These are phyloP conservation scores for Pyrrhoderma lamaoense DNA, from an alignment of 1,284 basidiomycete genomes.

Conservation along the genomic window DNA sequence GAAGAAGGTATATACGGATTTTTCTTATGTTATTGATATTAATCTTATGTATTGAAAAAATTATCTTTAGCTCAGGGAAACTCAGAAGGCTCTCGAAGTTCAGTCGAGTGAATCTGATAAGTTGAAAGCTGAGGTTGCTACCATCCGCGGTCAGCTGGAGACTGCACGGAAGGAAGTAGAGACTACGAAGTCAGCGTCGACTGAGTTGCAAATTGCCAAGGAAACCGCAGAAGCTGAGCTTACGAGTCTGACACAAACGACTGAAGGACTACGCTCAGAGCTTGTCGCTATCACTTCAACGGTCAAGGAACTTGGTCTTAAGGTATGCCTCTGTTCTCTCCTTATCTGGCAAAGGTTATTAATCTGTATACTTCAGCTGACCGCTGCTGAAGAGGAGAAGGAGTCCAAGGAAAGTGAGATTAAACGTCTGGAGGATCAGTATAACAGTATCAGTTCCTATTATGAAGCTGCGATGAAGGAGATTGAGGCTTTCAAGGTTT, in stretches of 20 bases:
- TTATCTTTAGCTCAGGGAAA: conserved; percentile 46
- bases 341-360: background rate
- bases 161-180: conserved; percentile 40
- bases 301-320: conserved; percentile 30
- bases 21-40: conserved; percentile 2
- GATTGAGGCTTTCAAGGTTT: conserved; percentile 42
- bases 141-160: conserved; percentile 45
- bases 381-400: conserved; percentile 36
- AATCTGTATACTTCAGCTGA: conserved; percentile 37
- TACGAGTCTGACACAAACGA: conserved; percentile 33
- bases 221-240: conserved; percentile 42
- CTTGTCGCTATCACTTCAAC: conserved; percentile 31
- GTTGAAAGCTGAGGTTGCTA: conserved; percentile 45
- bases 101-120: conserved; percentile 42
- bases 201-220: conserved; percentile 45
- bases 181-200: conserved; percentile 36
- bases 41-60: too few species aligned
- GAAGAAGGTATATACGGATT: conserved; percentile 40
- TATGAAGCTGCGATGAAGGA: conserved; percentile 44
- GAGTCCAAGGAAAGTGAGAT: conserved; percentile 39
- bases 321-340: background rate
- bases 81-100: conserved; percentile 41
- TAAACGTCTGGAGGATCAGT: conserved; percentile 42
- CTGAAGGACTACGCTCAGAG: conserved; percentile 37
- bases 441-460: conserved; percentile 44